Evolutionary conservation across 139 green algal species (phyloP), one percentile per base, ranked within the genome.

Genomic region (Tetraselmis striata): DNA sequence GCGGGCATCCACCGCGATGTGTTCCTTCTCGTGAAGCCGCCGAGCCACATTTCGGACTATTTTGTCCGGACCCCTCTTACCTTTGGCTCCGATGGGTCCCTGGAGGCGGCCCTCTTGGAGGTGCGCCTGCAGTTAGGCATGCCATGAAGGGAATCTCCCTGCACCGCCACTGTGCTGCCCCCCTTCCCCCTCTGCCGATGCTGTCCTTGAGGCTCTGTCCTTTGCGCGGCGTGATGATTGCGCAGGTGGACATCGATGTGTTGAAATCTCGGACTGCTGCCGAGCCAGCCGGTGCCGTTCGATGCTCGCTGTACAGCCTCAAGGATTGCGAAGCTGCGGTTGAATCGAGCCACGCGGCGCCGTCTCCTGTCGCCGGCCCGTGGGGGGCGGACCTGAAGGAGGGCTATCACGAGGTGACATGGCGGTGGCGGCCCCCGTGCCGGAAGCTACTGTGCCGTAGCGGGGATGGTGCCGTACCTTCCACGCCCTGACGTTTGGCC

Each of bases 1-100:
- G 93, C 85, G 28, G 96, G 96, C 80, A 94, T 99, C 2, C 90
- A 97, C 87, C 86, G 96, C 23, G 89, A 94, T 74, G 95, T 98
- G 5, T 86, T 85, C 2, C 81, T 98, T 32, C 83, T 93, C 59
- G 27, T 83, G 31, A 95, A 95, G 87, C 94, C 92, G 0, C 25
- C 23, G 2, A 76, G 78, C 25, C 84, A 91, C 85, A 93, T 97
- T 18, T 76, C 85, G 0, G 93, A 97, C 87, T 95, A 92, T 59
- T n/a, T 79, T 25, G 87, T 94, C 0, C 67, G 75, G 24, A 95
- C 92, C 1, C 93, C 90, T 2, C 84, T 96, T 25, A 77, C 27
- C 0, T 92, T 95, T 80, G 77, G 58, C 5, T 1, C 59, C 26
- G 22, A 32, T 5, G 23, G 59, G 59, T 23, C n/a, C 32, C 31